phyloP scores from a whole-genome alignment of 192 early-diverging fungal species.

The Podila epicladia region DNA sequence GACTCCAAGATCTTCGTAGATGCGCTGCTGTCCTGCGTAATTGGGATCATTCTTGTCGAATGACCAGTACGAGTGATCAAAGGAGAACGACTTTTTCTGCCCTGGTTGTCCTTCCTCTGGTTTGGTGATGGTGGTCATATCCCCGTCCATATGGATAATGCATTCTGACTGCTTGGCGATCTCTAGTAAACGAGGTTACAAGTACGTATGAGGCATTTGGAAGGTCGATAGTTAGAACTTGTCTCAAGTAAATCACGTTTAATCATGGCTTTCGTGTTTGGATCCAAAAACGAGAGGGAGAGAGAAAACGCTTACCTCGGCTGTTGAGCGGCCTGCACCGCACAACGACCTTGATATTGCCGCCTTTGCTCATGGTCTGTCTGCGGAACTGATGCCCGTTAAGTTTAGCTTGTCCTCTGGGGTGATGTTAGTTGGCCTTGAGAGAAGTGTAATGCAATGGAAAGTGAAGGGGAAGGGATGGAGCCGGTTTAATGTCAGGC shows the following conservation, averaged over 20 bases:
- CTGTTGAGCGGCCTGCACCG: slow-evolving; percentile 82
- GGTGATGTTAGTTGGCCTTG: neutral
- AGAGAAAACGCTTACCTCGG: slow-evolving; percentile 57
- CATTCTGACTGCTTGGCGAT: slow-evolving; percentile 67
- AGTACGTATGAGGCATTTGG: neutral
- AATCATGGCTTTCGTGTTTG: slow-evolving; percentile 3
- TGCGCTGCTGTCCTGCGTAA: slow-evolving; percentile 77
- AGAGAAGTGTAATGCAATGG: too few relatives aligned
- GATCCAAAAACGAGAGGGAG: neutral
- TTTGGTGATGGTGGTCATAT: slow-evolving; percentile 73
- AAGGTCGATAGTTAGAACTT: neutral
- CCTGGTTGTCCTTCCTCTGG: slow-evolving; percentile 59
- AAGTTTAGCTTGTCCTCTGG: too few relatives aligned
- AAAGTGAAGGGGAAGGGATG: too few relatives aligned
- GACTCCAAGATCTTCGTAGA: slow-evolving; percentile 81
- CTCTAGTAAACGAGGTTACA: slow-evolving; percentile 49
- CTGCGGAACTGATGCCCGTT: neutral
- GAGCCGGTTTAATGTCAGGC: too few relatives aligned
- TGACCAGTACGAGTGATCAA: slow-evolving; percentile 93
- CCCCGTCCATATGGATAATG: slow-evolving; percentile 77
- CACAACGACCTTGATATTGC: slow-evolving; percentile 79
- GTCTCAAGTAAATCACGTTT: neutral
- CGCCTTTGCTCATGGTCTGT: slow-evolving; percentile 45
- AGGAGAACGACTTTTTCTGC: slow-evolving; percentile 75
- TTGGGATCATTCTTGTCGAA: slow-evolving; percentile 67